phyloP scores from a whole-genome alignment of 495 filamentous ascomycete genomes.

The Chaetomium cochliodes region DNA sequence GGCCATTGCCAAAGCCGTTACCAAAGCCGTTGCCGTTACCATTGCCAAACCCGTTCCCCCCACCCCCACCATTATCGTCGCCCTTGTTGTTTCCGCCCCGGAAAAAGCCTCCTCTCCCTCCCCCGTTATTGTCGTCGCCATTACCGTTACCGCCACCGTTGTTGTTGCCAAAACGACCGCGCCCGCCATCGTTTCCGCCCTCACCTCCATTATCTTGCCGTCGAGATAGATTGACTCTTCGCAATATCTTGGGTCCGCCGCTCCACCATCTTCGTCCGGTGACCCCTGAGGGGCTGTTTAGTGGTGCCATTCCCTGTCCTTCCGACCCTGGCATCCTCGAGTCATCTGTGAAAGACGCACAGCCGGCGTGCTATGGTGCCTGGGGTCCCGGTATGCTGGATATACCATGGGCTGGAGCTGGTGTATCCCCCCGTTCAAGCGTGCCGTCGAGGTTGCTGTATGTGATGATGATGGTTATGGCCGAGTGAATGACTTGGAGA shows the following conservation, averaged over 20 bases:
- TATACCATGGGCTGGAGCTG: constrained; percentile 15
- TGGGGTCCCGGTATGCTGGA: not conserved
- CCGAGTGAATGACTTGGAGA: not conserved
- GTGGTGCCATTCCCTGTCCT: constrained; percentile 37
- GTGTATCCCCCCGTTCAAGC: not conserved
- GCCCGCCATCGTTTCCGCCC: constrained; percentile 14
- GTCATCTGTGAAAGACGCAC: constrained; percentile 21
- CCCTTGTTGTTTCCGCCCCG: not conserved
- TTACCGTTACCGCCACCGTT: not conserved
- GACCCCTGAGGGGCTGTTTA: constrained; percentile 11
- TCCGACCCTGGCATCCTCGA: constrained; percentile 28
- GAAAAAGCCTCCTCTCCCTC: constrained; percentile 4
- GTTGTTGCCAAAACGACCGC: constrained; percentile 15
- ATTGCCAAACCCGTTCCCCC: constrained; percentile 23
- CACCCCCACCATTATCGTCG: constrained; percentile 1
- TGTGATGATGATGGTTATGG: not conserved
- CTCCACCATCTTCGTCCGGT: constrained; percentile 17
- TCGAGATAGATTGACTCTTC: constrained; percentile 4
- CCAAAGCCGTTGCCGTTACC: constrained; percentile 23
- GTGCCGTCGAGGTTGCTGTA: not conserved
- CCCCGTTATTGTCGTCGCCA: not conserved
- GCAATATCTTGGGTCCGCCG: constrained; percentile 13
- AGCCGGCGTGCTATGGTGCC: constrained; percentile 26
- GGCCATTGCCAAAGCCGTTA: constrained; percentile 2
- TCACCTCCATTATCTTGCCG: constrained; percentile 24